Evolutionary conservation across 352 stramenopile species (phyloP).

Genomic region (Phytophthora hybrid): DNA sequence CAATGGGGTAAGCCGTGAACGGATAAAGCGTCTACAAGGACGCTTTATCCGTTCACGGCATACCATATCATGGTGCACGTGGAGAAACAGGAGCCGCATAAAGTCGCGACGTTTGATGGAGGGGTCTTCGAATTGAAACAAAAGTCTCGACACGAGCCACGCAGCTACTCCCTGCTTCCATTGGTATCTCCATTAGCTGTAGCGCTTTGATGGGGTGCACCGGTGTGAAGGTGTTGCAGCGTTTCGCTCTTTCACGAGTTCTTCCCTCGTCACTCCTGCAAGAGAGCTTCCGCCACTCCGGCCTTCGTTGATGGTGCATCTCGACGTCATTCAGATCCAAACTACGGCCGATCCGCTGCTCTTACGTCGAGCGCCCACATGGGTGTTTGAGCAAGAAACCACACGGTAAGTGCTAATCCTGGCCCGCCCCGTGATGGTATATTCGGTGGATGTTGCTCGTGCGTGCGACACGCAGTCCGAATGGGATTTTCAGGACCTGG

Average conservation of each 20-base stretch:
- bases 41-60: neutral
- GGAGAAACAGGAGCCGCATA: neutral
- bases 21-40: neutral
- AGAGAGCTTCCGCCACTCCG: neutral
- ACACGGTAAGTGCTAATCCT: neutral
- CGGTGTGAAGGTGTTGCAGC: neutral
- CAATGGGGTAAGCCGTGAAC: neutral
- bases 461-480: neutral
- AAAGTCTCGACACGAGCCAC: neutral
- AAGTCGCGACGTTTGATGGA: neutral
- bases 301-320: neutral
- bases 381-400: neutral
- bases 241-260: neutral
- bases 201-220: neutral
- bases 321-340: neutral
- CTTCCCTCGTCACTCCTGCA: neutral
- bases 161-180: neutral
- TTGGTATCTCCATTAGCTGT: neutral
- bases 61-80: neutral
- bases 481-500: constrained; percentile 18
- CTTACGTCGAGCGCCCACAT: neutral
- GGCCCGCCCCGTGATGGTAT: neutral
- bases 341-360: neutral
- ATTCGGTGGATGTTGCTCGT: neutral
- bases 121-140: neutral